Percentiles rank a stretch among this genome's conserved stretches.
Conservation (phyloP, 345 rosid genomes). For the Rhodamnia argentea region DNA sequence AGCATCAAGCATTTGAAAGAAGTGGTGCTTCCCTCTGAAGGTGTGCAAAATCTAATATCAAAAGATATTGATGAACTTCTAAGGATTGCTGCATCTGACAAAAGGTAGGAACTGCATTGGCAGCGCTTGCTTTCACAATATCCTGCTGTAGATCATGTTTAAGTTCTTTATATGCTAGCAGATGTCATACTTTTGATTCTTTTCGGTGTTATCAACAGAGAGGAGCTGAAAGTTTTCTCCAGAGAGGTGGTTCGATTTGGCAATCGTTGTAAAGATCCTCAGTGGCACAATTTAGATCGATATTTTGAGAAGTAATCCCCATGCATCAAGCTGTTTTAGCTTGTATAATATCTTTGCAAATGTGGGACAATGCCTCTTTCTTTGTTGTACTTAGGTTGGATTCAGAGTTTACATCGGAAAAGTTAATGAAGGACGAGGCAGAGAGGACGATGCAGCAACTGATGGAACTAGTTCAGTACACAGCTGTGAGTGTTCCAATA, state of each 20-base stretch:
- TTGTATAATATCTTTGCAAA: neutral
- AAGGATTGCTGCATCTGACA: conserved; percentile 80
- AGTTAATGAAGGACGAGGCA: conserved; percentile 74
- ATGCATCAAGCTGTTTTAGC: conserved; percentile 9
- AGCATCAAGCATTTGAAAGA: conserved; percentile 69
- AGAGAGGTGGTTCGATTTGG: conserved; percentile 98
- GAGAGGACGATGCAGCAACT: conserved; percentile 59
- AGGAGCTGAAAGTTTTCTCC: conserved; percentile 75
- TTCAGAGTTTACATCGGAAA: conserved; percentile 62
- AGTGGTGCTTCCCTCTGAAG: conserved; percentile 78
- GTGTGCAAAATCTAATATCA: conserved; percentile 75
- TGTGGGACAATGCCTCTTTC: conserved; percentile 6
- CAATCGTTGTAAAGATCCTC: conserved; percentile 98
- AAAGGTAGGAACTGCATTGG: conserved; percentile 30
- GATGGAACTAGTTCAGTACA: conserved; percentile 71
- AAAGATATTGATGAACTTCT: conserved; percentile 74
- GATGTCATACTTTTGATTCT: neutral
- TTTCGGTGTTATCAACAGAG: conserved; percentile 30
- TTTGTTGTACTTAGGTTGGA: conserved; percentile 49
- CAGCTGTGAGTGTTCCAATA: conserved; percentile 58
- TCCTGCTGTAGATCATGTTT: neutral
- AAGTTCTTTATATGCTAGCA: neutral
- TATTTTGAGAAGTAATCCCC: conserved; percentile 73
- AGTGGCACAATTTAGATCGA: conserved; percentile 92
- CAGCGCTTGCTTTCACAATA: neutral